Conservation (phyloP, 305 asterid species). For the Solanum hybrid region DNA sequence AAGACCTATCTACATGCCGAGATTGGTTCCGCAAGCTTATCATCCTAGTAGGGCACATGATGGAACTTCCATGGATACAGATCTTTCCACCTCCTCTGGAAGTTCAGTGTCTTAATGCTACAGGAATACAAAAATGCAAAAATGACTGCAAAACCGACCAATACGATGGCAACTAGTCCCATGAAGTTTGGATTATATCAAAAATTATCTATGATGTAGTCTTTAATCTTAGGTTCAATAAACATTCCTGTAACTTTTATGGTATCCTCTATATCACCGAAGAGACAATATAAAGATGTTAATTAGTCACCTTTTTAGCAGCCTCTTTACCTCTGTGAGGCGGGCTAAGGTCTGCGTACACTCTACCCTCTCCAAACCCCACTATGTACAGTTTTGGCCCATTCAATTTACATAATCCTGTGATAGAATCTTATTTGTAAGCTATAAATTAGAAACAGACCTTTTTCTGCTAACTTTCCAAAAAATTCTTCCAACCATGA, state of each 20-base stretch:
- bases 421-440: no score
- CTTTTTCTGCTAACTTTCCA: no score
- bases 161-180: not conserved
- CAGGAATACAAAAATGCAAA: not conserved
- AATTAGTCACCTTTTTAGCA: not conserved
- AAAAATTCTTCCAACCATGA: no score
- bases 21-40: no score
- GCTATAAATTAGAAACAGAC: no score
- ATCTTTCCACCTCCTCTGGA: conserved; percentile 45
- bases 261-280: conserved; percentile 34
- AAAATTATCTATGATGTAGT: not conserved
- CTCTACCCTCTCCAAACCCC: no score
- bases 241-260: conserved; percentile 37
- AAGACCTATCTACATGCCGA: conserved; percentile 10
- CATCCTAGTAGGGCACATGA: no score
- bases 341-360: not conserved
- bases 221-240: not conserved
- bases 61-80: no score
- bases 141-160: not conserved
- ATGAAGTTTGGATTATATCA: not conserved
- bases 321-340: not conserved
- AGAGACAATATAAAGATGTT: not conserved
- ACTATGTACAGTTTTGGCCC: no score
- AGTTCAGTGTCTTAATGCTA: conserved; percentile 40
- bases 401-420: no score